Evolutionary conservation across 2,329 filamentous ascomycete genomes (phyloP).

Genomic region (Gnomoniopsis smithogilvyi): DNA sequence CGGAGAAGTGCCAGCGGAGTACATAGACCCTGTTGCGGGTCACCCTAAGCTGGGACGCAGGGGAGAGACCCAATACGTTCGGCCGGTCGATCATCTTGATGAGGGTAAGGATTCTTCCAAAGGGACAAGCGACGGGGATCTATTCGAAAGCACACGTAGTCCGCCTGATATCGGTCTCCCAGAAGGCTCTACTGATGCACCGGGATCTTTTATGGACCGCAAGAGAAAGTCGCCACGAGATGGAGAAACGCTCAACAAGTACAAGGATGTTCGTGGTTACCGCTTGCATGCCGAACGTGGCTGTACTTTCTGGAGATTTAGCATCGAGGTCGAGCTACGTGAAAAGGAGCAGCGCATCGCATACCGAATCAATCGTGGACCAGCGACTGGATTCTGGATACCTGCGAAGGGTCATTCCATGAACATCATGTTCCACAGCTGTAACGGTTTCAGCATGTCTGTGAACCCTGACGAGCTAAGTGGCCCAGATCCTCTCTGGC

Average conservation of each 20-base stretch:
- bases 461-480: conserved; percentile 78
- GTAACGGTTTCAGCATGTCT: conserved; percentile 87
- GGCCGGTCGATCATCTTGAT: conserved; percentile 81
- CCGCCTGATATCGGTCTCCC: conserved; percentile 43
- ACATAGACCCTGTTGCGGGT: conserved; percentile 85
- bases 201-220: conserved; percentile 52
- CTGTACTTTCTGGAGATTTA: conserved; percentile 96
- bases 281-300: conserved; percentile 82
- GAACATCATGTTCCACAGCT: conserved; percentile 99
- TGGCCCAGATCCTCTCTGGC: conserved; percentile 94
- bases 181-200: conserved; percentile 43
- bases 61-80: conserved; percentile 83
- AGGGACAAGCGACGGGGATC: conserved; percentile 74
- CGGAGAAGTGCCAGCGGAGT: conserved; percentile 69
- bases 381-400: conserved; percentile 90
- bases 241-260: conserved; percentile 77
- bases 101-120: conserved; percentile 75
- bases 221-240: conserved; percentile 57
- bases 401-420: conserved; percentile 80
- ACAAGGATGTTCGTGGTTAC: conserved; percentile 78
- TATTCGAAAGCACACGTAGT: conserved; percentile 70
- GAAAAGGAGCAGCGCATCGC: conserved; percentile 80
- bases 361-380: conserved; percentile 92
- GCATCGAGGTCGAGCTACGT: conserved; percentile 83
- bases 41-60: conserved; percentile 81